A percentile compares a stretch with the other conserved stretches of the same genome.
These are phyloP conservation scores for Fusarium floridanum DNA, from an alignment of 2,329 filamentous ascomycete genomes.

Conservation along the genomic window DNA sequence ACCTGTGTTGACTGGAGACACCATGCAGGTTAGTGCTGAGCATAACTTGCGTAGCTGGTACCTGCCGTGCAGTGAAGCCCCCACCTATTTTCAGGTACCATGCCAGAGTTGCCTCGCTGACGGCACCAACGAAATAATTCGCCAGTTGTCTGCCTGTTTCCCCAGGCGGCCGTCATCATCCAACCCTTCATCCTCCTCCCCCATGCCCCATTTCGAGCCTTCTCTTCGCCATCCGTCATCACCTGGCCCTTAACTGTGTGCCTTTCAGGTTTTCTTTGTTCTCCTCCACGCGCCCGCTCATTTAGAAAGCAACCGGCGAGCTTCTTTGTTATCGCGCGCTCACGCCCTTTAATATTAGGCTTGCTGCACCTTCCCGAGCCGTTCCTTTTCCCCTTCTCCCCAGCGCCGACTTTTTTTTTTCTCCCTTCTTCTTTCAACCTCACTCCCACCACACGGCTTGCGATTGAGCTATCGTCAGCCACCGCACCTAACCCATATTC, in stretches of 20 bases:
- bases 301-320: constrained; percentile 32
- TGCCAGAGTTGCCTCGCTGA: constrained; percentile 37
- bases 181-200: constrained; percentile 34
- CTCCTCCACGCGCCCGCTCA: constrained; percentile 20
- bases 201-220: constrained; percentile 34
- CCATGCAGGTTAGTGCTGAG: neutral
- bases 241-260: constrained; percentile 24
- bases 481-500: constrained; percentile 31
- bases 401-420: constrained; percentile 44
- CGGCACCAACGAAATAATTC: constrained; percentile 24
- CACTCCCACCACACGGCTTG: constrained; percentile 39
- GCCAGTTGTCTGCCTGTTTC: constrained; percentile 31
- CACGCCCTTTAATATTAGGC: constrained; percentile 32
- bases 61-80: neutral
- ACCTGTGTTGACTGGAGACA: constrained; percentile 1
- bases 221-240: constrained; percentile 38
- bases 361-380: constrained; percentile 35
- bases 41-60: neutral
- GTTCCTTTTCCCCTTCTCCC: constrained; percentile 43
- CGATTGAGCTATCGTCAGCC: constrained; percentile 45
- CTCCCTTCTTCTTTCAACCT: constrained; percentile 43
- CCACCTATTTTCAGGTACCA: neutral
- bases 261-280: constrained; percentile 30
- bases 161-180: constrained; percentile 33
- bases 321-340: constrained; percentile 27